phyloP scores from a whole-genome alignment of 2,329 filamentous ascomycete species.

The Aspergillus puulaauensis region DNA sequence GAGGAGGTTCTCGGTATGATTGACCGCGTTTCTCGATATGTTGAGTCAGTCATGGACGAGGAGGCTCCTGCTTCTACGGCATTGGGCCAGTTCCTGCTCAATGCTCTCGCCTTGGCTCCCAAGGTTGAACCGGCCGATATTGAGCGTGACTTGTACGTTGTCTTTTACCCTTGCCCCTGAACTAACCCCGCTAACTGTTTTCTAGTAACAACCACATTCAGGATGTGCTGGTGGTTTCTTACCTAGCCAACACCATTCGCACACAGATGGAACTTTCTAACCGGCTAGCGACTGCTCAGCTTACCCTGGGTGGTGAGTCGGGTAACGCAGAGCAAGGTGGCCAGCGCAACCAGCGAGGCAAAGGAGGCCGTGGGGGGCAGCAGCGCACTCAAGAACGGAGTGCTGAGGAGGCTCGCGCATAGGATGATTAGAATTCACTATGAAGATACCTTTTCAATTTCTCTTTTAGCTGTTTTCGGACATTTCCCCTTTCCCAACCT shows the following conservation, averaged over 20 bases:
- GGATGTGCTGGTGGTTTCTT: conserved; percentile 96
- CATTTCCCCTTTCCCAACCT: conserved; percentile 17
- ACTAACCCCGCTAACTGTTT: conserved; percentile 26
- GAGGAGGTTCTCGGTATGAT: conserved; percentile 87
- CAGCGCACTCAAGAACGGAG: conserved; percentile 40
- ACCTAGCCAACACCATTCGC: conserved; percentile 97
- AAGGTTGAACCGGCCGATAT: conserved; percentile 91
- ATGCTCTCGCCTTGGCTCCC: conserved; percentile 85
- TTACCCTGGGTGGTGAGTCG: conserved; percentile 56
- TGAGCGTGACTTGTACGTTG: conserved; percentile 82
- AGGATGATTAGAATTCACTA: conserved; percentile 18
- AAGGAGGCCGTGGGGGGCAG: conserved; percentile 40
- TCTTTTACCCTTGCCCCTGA: background rate
- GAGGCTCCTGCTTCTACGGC: conserved; percentile 88
- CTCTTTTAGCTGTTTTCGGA: conserved; percentile 18
- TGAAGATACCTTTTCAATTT: conserved; percentile 23
- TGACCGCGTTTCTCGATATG: conserved; percentile 87
- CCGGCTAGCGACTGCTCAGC: conserved; percentile 77
- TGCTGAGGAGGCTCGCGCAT: conserved; percentile 40
- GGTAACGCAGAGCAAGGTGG: conserved; percentile 36
- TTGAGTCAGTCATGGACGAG: conserved; percentile 83
- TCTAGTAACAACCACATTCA: conserved; percentile 95
- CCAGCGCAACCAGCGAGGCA: conserved; percentile 40
- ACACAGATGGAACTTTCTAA: conserved; percentile 98
- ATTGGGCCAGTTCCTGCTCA: conserved; percentile 92